phyloP scores from a whole-genome alignment of 139 green algal genomes.

The Medakamo hakoo region DNA sequence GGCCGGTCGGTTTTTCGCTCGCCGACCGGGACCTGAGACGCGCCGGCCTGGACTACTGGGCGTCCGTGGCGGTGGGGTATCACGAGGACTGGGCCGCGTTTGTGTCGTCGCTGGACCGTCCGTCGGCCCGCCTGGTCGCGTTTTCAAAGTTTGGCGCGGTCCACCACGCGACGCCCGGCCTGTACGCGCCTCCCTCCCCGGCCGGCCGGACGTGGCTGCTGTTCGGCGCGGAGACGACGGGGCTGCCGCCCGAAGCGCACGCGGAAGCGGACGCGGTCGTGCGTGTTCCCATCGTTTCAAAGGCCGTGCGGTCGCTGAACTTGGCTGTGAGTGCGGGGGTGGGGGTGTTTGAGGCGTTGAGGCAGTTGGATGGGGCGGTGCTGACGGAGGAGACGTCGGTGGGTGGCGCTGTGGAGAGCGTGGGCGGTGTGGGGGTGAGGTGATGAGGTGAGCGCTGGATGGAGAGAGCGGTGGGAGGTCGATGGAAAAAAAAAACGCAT shows the following conservation, averaged over 20 bases:
- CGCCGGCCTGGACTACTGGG: background rate
- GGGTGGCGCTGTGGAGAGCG: too few relatives aligned
- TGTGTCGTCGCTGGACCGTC: background rate
- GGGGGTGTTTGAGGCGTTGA: constrained; percentile 71
- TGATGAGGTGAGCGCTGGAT: too few relatives aligned
- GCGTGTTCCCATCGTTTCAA: constrained; percentile 74
- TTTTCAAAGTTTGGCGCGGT: constrained; percentile 51
- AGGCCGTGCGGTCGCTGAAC: constrained; percentile 74
- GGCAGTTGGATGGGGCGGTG: constrained; percentile 56
- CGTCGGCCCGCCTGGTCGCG: constrained; percentile 26
- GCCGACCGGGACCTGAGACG: background rate
- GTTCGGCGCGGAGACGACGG: constrained; percentile 58
- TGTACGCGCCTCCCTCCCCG: constrained; percentile 29
- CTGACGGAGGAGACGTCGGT: constrained; percentile 20
- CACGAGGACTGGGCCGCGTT: background rate
- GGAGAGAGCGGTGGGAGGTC: too few relatives aligned
- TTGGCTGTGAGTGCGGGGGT: constrained; percentile 60
- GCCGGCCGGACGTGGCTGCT: constrained; percentile 32
- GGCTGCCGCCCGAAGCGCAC: constrained; percentile 51
- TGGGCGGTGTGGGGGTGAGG: too few relatives aligned
- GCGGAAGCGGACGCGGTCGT: constrained; percentile 31
- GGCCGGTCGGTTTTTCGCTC: background rate
- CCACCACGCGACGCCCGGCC: constrained; percentile 37
- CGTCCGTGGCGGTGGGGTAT: background rate
- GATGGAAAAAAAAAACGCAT: too few relatives aligned